Percentiles rank a stretch among this genome's conserved stretches.
Conservation (phyloP, 345 rosid genomes). For the Lenwebbia sp. region DNA sequence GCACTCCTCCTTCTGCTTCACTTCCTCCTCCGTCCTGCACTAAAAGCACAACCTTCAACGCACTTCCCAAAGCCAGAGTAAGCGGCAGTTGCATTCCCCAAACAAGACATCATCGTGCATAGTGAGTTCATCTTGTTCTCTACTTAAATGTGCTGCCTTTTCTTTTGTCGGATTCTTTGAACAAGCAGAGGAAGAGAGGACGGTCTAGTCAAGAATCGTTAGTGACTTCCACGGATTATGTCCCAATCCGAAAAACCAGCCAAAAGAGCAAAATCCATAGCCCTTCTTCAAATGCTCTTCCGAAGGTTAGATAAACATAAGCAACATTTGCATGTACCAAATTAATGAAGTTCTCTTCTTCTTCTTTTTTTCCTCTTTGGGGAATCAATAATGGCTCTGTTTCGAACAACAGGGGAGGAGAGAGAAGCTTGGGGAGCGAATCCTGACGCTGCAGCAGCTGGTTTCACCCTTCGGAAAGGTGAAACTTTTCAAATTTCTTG, state of each 20-base stretch:
- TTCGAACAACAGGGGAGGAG: slow-evolving; percentile 29
- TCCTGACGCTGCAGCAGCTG: slow-evolving; percentile 67
- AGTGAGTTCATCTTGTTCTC: not conserved
- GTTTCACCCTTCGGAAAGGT: slow-evolving; percentile 98
- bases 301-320: slow-evolving; percentile 29
- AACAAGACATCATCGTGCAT: not conserved
- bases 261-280: slow-evolving; percentile 42
- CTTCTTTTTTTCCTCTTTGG: not conserved
- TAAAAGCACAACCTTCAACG: slow-evolving; percentile 6
- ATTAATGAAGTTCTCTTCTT: not conserved
- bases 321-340: not conserved
- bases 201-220: slow-evolving; percentile 5
- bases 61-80: slow-evolving; percentile 14
- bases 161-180: not conserved
- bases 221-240: not conserved
- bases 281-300: slow-evolving; percentile 22
- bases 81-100: not conserved
- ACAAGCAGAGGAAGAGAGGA: slow-evolving; percentile 37
- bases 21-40: slow-evolving; percentile 1
- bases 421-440: slow-evolving; percentile 75
- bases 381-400: not conserved
- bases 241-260: slow-evolving; percentile 14
- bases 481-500: not conserved
- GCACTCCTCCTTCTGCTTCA: slow-evolving; percentile 1
- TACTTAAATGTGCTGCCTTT: not conserved